Evolutionary conservation across 345 rosid genomes (phyloP).

Genomic region (Gossypium longicalyx): DNA sequence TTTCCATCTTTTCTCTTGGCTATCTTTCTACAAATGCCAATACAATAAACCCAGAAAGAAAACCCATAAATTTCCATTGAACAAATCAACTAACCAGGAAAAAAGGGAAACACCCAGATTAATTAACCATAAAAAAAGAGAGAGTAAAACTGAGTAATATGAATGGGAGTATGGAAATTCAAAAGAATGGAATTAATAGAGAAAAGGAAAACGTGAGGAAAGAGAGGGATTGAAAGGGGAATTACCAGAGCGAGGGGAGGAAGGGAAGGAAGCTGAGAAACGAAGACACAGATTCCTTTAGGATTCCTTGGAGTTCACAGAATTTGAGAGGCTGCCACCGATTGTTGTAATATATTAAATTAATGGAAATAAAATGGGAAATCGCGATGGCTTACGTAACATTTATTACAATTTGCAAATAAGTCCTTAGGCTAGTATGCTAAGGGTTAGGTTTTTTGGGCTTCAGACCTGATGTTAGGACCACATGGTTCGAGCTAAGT

Average conservation of each 20-base stretch:
- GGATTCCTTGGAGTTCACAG: neutral
- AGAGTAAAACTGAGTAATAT: neutral
- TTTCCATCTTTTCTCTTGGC: constrained; percentile 24
- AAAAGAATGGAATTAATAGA: neutral
- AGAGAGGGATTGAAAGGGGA: neutral
- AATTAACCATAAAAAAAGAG: neutral
- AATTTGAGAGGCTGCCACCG: neutral
- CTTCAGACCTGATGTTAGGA: too few species aligned
- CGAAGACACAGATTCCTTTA: neutral
- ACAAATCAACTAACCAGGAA: neutral
- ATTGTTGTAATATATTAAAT: neutral
- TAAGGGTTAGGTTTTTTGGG: too few species aligned
- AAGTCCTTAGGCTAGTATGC: too few species aligned
- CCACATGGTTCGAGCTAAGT: too few species aligned
- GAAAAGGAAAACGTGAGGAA: neutral
- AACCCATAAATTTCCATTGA: neutral
- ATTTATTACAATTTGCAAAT: too few species aligned
- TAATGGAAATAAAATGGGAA: neutral
- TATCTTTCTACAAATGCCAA: neutral
- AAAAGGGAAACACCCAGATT: neutral
- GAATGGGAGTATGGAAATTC: neutral
- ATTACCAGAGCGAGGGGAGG: neutral
- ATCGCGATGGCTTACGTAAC: too few species aligned
- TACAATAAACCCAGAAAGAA: neutral
- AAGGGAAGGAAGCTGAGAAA: neutral